These are phyloP conservation scores for Lentinus polychrous DNA, from an alignment of 1,284 basidiomycete genomes.

Conservation along the genomic window DNA sequence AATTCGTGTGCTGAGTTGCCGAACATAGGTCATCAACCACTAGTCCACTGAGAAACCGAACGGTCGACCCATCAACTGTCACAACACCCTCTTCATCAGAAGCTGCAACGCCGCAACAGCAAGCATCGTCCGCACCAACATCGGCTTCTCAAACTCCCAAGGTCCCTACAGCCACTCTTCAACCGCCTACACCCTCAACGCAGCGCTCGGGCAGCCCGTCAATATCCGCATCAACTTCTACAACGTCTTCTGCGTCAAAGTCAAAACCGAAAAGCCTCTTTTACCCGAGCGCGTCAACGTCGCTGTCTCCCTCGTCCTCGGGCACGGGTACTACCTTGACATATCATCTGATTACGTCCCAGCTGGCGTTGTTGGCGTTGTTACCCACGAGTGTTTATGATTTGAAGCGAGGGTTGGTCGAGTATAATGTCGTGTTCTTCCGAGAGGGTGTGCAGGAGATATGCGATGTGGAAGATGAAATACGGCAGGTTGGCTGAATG, in stretches of 20 bases:
- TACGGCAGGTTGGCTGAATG: slow-evolving; percentile 18
- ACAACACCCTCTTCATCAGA: slow-evolving; percentile 8
- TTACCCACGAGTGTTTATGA: slow-evolving; percentile 78
- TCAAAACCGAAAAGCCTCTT: slow-evolving; percentile 25
- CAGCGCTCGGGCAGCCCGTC: slow-evolving; percentile 6
- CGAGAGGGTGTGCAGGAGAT: slow-evolving; percentile 75
- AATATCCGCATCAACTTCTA: slow-evolving; percentile 12
- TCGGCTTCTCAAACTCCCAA: slow-evolving; percentile 11
- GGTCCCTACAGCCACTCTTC: slow-evolving; percentile 10
- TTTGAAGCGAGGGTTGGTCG: slow-evolving; percentile 73
- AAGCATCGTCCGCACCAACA: background rate
- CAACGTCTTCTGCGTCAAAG: slow-evolving; percentile 1
- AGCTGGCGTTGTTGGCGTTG: slow-evolving; percentile 76
- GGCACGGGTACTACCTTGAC: slow-evolving; percentile 71
- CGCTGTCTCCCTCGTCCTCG: slow-evolving; percentile 53
- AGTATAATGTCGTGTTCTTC: slow-evolving; percentile 92
- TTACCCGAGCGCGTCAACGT: slow-evolving; percentile 50
- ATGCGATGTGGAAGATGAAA: slow-evolving; percentile 61
- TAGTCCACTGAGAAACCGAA: slow-evolving; percentile 18
- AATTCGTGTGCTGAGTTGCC: background rate
- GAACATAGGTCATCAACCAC: slow-evolving; percentile 22
- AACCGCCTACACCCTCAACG: slow-evolving; percentile 8
- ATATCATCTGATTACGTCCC: slow-evolving; percentile 81
- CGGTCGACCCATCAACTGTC: background rate
- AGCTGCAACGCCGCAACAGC: slow-evolving; percentile 3